phyloP scores from a whole-genome alignment of 495 filamentous ascomycete genomes.

The Tuber umbilicatum region DNA sequence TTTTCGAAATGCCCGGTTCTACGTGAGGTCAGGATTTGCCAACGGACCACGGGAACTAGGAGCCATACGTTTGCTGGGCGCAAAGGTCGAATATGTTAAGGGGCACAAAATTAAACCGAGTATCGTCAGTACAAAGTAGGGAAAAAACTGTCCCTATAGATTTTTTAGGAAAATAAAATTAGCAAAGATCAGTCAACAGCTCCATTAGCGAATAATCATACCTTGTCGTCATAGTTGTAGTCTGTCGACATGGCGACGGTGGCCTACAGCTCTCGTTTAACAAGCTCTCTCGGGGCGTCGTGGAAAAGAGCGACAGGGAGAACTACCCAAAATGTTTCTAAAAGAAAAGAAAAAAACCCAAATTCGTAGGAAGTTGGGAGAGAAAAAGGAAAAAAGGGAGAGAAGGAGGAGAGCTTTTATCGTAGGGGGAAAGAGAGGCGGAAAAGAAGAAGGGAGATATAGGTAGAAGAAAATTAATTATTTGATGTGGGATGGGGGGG shows the following conservation, averaged over 20 bases:
- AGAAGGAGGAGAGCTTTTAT: conserved; percentile 22
- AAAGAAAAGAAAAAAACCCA: conserved; percentile 11
- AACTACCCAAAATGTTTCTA: conserved; percentile 3
- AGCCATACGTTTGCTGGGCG: conserved; percentile 36
- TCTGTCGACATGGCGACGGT: conserved; percentile 75
- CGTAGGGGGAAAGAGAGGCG: conserved; percentile 10
- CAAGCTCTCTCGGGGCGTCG: not conserved
- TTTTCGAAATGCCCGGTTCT: conserved; percentile 54
- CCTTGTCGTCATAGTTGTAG: conserved; percentile 96
- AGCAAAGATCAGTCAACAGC: conserved; percentile 11
- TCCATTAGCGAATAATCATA: conserved; percentile 39
- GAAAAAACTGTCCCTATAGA: conserved; percentile 87
- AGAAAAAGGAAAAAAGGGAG: conserved; percentile 13
- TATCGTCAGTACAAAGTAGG: conserved; percentile 93
- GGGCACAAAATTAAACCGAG: conserved; percentile 81
- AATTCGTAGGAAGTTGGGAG: conserved; percentile 6
- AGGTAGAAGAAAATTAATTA: conserved; percentile 18
- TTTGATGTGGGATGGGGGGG: conserved; percentile 15
- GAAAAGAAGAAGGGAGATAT: conserved; percentile 10
- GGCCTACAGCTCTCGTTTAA: conserved; percentile 11
- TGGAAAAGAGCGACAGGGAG: conserved; percentile 3
- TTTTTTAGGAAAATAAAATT: conserved; percentile 4
- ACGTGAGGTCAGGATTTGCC: conserved; percentile 49
- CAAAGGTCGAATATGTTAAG: conserved; percentile 64
- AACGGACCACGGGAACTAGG: conserved; percentile 43